Conservation (phyloP, 192 early-diverging fungal species). For the Geranomyces michiganensis region DNA sequence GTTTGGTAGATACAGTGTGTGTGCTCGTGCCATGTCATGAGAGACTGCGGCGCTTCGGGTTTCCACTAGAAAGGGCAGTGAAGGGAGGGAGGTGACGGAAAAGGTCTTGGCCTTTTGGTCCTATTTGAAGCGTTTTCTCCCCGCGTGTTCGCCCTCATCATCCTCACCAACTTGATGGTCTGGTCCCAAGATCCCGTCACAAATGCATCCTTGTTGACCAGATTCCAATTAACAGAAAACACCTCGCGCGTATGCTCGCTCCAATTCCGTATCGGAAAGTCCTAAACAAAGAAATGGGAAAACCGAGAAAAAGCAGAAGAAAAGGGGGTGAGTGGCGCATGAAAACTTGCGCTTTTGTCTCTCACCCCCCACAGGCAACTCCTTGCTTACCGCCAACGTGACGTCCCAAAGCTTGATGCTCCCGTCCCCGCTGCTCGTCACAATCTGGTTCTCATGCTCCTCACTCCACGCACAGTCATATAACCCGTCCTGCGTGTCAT, state of each 20-base stretch:
- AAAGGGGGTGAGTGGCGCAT: background rate
- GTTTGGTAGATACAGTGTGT: slow-evolving; percentile 90
- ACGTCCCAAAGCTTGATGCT: slow-evolving; percentile 94
- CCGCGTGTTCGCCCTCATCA: background rate
- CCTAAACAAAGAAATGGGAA: slow-evolving; percentile 46
- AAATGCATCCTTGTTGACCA: slow-evolving; percentile 85
- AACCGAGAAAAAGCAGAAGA: background rate
- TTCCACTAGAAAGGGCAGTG: slow-evolving; percentile 71
- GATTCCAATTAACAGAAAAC: slow-evolving; percentile 94
- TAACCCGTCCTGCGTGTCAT: slow-evolving; percentile 95
- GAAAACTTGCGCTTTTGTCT: background rate
- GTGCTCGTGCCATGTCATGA: slow-evolving; percentile 89
- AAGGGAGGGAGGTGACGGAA: too few species aligned
- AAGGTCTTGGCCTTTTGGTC: too few species aligned
- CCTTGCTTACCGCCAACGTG: slow-evolving; percentile 74
- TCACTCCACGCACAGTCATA: slow-evolving; percentile 97
- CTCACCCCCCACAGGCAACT: too few species aligned
- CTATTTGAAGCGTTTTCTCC: background rate
- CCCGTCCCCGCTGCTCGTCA: slow-evolving; percentile 91
- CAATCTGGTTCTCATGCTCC: slow-evolving; percentile 91
- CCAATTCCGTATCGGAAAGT: slow-evolving; percentile 89
- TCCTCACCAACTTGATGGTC: slow-evolving; percentile 83
- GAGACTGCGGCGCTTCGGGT: slow-evolving; percentile 73
- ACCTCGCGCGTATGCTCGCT: slow-evolving; percentile 93
- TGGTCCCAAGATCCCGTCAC: slow-evolving; percentile 94